Conservation (phyloP, 2,329 filamentous ascomycete species). For the Penicillium corylophilum region DNA sequence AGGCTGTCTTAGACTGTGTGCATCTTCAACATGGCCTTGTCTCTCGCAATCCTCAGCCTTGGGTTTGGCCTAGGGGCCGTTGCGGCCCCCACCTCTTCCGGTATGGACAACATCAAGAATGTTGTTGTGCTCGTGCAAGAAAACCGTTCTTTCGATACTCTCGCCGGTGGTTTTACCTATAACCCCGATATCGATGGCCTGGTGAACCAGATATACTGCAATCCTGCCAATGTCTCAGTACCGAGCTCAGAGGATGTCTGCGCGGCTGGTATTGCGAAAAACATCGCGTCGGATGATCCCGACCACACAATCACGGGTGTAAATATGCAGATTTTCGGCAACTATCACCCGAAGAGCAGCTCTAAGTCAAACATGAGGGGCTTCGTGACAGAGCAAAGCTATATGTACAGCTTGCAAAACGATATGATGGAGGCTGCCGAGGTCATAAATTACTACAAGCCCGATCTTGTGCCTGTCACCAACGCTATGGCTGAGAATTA, state of each 20-base stretch:
- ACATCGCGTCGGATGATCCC: conserved; percentile 1
- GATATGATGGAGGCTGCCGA: conserved; percentile 2
- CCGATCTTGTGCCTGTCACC: not conserved
- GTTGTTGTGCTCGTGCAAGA: conserved; percentile 37
- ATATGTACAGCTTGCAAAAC: conserved; percentile 2
- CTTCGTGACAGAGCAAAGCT: not conserved
- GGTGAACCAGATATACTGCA: conserved; percentile 33
- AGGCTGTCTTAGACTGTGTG: not conserved
- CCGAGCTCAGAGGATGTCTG: not conserved
- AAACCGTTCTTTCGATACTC: conserved; percentile 47
- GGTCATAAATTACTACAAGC: not conserved
- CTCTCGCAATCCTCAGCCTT: not conserved
- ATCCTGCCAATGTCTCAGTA: conserved; percentile 33
- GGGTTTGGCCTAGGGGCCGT: not conserved
- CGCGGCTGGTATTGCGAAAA: conserved; percentile 1
- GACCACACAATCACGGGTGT: conserved; percentile 2
- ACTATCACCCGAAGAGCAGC: not conserved
- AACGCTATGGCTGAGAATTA: not conserved
- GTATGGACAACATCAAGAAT: conserved; percentile 31
- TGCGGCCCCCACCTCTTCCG: not conserved
- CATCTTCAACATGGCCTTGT: not conserved
- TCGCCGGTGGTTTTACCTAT: conserved; percentile 43
- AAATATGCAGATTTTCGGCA: conserved; percentile 2
- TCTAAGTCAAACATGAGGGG: not conserved
- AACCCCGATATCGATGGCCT: conserved; percentile 11